phyloP scores from a whole-genome alignment of 257 asterid genomes.

The Solanum arcanum region DNA sequence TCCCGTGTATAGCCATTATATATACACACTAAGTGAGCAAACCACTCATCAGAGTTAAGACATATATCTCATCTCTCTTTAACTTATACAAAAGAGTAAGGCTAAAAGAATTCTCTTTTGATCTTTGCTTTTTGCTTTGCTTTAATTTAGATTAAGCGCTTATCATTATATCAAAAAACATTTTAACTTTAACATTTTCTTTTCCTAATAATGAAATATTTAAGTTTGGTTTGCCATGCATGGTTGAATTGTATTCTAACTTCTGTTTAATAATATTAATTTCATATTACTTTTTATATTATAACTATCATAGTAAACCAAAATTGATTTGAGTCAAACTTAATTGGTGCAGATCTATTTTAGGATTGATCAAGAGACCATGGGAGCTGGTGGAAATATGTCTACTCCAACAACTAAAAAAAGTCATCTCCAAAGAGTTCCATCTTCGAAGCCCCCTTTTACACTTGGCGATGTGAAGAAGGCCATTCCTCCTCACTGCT shows the following conservation, averaged over 20 bases:
- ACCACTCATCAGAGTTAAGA: not conserved
- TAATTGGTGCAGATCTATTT: not conserved
- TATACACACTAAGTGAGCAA: not conserved
- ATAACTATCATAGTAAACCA: too few relatives aligned
- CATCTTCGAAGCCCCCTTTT: constrained; percentile 2
- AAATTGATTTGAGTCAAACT: not conserved
- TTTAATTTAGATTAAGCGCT: too few relatives aligned
- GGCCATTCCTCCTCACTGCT: constrained; percentile 4
- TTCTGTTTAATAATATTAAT: too few relatives aligned
- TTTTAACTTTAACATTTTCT: not conserved
- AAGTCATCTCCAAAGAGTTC: not conserved
- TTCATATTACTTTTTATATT: too few relatives aligned
- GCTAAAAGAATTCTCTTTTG: too few relatives aligned
- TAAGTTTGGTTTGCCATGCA: not conserved
- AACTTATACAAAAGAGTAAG: too few relatives aligned
- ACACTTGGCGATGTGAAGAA: not conserved
- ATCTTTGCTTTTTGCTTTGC: too few relatives aligned
- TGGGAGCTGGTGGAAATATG: not conserved
- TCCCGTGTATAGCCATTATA: not conserved
- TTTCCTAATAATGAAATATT: not conserved
- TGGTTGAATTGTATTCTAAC: not conserved
- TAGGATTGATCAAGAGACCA: not conserved
- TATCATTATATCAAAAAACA: too few relatives aligned
- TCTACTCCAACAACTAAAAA: not conserved
- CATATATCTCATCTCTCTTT: too few relatives aligned